Conservation (phyloP, 768 basidiomycete species). For the Russula emetica region DNA sequence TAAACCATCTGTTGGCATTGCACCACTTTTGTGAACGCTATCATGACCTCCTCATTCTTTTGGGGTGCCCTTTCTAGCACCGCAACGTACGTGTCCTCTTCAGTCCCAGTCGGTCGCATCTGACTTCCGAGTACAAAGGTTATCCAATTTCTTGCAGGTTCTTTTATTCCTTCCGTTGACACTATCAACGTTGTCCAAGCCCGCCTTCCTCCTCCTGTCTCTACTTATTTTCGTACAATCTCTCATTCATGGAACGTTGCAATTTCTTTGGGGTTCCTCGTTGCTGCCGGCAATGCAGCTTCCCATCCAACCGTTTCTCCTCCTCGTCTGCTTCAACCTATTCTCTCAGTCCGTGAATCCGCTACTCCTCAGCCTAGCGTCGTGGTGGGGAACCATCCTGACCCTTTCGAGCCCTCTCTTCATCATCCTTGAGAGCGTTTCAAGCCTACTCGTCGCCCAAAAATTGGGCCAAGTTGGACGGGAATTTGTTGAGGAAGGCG, state of each 20-base stretch:
- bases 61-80: constrained; percentile 63
- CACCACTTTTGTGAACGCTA: constrained; percentile 1
- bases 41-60: constrained; percentile 57
- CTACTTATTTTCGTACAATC: constrained; percentile 72
- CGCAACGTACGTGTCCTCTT: constrained; percentile 38
- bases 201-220: constrained; percentile 78
- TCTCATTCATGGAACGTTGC: constrained; percentile 76
- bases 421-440: constrained; percentile 78
- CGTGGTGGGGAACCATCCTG: constrained; percentile 70
- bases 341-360: constrained; percentile 65
- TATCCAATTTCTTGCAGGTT: constrained; percentile 76
- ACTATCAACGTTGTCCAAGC: constrained; percentile 72
- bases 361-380: constrained; percentile 50
- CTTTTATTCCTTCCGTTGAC: constrained; percentile 81
- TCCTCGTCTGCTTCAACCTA: constrained; percentile 82
- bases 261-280: constrained; percentile 65
- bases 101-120: constrained; percentile 9
- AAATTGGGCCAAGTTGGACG: constrained; percentile 75
- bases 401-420: constrained; percentile 72
- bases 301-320: constrained; percentile 81
- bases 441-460: constrained; percentile 77
- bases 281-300: constrained; percentile 75
- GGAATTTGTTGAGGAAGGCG: constrained; percentile 65
- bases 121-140: constrained; percentile 38
- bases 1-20: neutral